A percentile compares a stretch with the other conserved stretches of the same genome.
Evolutionary conservation across 2,329 filamentous ascomycete species (phyloP).

Genomic region (Nannizziopsis barbatae): DNA sequence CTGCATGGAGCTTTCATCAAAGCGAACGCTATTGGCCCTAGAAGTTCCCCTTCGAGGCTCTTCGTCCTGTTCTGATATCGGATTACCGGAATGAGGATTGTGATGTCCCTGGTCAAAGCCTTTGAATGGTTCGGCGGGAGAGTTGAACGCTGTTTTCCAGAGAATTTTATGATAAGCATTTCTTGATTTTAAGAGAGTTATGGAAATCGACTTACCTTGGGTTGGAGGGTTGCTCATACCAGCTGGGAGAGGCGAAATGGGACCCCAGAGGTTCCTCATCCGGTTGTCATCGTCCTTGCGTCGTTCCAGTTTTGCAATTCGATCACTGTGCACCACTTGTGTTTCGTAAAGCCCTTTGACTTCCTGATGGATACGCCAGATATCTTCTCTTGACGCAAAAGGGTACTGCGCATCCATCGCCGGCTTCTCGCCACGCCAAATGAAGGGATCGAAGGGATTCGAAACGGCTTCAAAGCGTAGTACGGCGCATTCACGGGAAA

Average conservation of each 20-base stretch:
- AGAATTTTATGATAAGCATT: not conserved
- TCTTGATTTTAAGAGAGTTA: not conserved
- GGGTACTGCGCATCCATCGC: conserved; percentile 53
- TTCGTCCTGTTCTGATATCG: conserved; percentile 79
- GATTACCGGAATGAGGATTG: conserved; percentile 63
- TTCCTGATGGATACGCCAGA: conserved; percentile 54
- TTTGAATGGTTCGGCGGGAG: conserved; percentile 74
- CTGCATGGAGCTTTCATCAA: conserved; percentile 90
- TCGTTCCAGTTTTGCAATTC: conserved; percentile 50
- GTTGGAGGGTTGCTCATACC: conserved; percentile 72
- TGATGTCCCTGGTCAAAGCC: conserved; percentile 76
- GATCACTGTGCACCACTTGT: conserved; percentile 51
- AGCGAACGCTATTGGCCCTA: conserved; percentile 90
- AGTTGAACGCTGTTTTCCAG: conserved; percentile 61
- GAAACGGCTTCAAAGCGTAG: not conserved
- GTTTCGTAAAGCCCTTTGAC: conserved; percentile 50
- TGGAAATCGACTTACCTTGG: conserved; percentile 52
- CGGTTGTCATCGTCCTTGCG: conserved; percentile 52
- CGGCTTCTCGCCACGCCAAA: conserved; percentile 7
- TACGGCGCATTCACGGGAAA: not conserved
- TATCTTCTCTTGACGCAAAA: conserved; percentile 53
- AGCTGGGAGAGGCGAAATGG: conserved; percentile 76
- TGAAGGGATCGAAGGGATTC: not conserved
- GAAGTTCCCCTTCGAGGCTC: conserved; percentile 77
- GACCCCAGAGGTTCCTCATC: conserved; percentile 77